phyloP scores from a whole-genome alignment of 2,329 filamentous ascomycete genomes.

The Podosphaera xanthii region DNA sequence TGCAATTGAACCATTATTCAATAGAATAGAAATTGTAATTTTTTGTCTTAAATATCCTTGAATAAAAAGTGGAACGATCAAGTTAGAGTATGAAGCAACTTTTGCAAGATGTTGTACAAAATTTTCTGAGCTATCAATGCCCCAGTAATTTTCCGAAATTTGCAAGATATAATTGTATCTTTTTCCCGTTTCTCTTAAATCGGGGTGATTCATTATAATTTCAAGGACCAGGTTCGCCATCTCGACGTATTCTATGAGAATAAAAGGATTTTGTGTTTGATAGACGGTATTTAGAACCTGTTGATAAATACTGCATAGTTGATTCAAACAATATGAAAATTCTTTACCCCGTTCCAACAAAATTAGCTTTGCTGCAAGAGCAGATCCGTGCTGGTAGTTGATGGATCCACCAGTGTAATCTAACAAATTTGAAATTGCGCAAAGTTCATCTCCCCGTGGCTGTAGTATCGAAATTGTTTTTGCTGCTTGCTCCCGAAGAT shows the following conservation, averaged over 20 bases:
- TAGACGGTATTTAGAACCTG: neutral
- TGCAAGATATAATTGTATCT: neutral
- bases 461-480: neutral
- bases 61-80: neutral
- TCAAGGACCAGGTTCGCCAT: neutral
- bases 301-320: neutral
- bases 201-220: neutral
- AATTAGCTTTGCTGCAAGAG: neutral
- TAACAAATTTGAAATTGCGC: neutral
- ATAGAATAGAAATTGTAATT: neutral
- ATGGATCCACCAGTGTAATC: neutral
- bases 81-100: neutral
- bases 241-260: neutral
- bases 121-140: neutral
- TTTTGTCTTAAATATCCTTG: neutral
- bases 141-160: neutral
- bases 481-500: conserved; percentile 60
- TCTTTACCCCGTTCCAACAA: neutral
- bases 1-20: neutral
- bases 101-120: neutral
- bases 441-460: neutral
- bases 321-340: neutral
- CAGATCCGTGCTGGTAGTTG: neutral
- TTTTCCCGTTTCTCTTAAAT: neutral
- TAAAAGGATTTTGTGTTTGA: neutral